Percentiles rank a stretch among this genome's conserved stretches.
Evolutionary conservation across 2,329 filamentous ascomycete genomes (phyloP).

Genomic region (Calonectria multiphialidica): DNA sequence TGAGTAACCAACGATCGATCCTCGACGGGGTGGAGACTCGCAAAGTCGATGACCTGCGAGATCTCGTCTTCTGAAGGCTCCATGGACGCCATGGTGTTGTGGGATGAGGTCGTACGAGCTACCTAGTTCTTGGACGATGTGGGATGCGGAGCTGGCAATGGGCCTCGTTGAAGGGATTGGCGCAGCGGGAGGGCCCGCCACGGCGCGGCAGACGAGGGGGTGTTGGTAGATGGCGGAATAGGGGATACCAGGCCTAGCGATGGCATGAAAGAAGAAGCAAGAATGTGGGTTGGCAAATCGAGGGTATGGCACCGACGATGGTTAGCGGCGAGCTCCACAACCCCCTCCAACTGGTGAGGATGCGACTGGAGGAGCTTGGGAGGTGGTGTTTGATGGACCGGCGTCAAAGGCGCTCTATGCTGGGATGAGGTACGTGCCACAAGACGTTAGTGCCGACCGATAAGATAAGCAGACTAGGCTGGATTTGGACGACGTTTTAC

Average conservation of each 20-base stretch:
- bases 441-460: constrained; percentile 18
- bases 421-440: constrained; percentile 21
- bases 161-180: constrained; percentile 10
- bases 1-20: constrained; percentile 55
- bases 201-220: constrained; percentile 12
- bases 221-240: constrained; percentile 7
- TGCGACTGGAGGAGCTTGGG: constrained; percentile 22
- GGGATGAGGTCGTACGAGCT: background rate
- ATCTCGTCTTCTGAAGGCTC: constrained; percentile 54
- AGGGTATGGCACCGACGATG: background rate
- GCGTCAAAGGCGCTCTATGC: constrained; percentile 15
- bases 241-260: background rate
- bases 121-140: background rate
- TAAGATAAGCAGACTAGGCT: constrained; percentile 27
- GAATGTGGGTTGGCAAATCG: background rate
- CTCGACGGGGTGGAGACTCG: constrained; percentile 48
- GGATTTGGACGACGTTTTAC: constrained; percentile 15
- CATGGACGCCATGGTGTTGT: constrained; percentile 46
- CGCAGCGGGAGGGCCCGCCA: constrained; percentile 24
- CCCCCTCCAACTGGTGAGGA: constrained; percentile 1
- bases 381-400: constrained; percentile 23
- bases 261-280: constrained; percentile 9
- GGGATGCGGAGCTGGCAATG: constrained; percentile 10
- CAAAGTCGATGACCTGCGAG: constrained; percentile 56
- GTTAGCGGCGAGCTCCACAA: background rate